Percentiles rank a stretch among this genome's conserved stretches.
phyloP scores from a whole-genome alignment of 257 asterid genomes.

The Verbena officinalis region DNA sequence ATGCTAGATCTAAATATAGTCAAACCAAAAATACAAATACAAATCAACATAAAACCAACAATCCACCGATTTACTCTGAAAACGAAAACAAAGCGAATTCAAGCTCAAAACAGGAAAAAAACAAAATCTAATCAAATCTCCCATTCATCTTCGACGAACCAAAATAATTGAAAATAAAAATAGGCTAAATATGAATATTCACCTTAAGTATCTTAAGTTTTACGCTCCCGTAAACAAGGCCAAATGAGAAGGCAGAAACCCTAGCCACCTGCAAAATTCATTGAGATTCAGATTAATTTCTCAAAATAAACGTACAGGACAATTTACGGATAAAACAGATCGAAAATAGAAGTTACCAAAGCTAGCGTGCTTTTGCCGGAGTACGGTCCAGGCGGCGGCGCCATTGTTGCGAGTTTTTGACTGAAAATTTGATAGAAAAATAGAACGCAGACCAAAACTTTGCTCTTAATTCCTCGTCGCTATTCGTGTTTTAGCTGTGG shows the following conservation, averaged over 20 bases:
- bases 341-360: slow-evolving; percentile 35
- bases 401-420: slow-evolving; percentile 29
- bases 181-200: background rate
- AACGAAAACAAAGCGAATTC: background rate
- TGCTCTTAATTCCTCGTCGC: too few relatives aligned
- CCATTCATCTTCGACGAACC: slow-evolving; percentile 5
- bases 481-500: too few relatives aligned
- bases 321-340: slow-evolving; percentile 6
- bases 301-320: background rate
- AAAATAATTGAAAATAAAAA: background rate
- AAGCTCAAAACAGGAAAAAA: background rate
- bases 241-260: slow-evolving; percentile 57
- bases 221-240: slow-evolving; percentile 53
- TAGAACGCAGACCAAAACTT: background rate
- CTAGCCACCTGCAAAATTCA: slow-evolving; percentile 56
- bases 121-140: background rate
- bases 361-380: slow-evolving; percentile 52
- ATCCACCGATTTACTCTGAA: slow-evolving; percentile 3
- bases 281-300: slow-evolving; percentile 17
- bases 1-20: slow-evolving; percentile 24
- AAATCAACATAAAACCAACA: slow-evolving; percentile 12
- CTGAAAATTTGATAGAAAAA: background rate
- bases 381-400: slow-evolving; percentile 52
- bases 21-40: slow-evolving; percentile 5
- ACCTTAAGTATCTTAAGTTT: slow-evolving; percentile 62